Percentiles rank a stretch among this genome's conserved stretches.
phyloP scores from a whole-genome alignment of 768 basidiomycete species.

The Tubosaeta sp. region DNA sequence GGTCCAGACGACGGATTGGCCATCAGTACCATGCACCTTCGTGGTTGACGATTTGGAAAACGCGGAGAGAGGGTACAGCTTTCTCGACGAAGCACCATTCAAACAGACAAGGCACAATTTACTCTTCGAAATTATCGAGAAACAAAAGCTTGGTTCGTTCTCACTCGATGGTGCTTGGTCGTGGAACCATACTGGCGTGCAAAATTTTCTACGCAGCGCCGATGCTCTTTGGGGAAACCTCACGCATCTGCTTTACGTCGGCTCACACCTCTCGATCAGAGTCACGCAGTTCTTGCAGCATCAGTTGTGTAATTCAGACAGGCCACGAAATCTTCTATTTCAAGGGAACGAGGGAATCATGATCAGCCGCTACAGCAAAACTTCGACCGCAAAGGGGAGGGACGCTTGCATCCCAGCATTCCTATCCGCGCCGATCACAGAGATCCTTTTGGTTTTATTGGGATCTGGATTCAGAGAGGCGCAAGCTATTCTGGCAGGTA shows the following conservation, averaged over 20 bases:
- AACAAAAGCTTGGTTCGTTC: no score
- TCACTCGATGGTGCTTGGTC: no score
- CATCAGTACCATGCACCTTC: no score
- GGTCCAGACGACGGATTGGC: no score
- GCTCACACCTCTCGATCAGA: neutral
- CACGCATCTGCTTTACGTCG: neutral
- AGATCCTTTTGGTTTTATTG: neutral
- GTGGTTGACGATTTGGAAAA: no score
- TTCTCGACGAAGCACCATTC: no score
- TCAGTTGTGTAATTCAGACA: neutral
- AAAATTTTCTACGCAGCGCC: no score
- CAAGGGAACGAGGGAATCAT: neutral
- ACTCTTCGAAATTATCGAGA: no score
- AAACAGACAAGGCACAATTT: no score
- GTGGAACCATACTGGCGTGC: no score
- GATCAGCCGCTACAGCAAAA: neutral
- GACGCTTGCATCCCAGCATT: neutral
- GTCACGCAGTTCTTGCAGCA: neutral
- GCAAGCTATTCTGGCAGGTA: neutral
- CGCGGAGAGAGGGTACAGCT: no score
- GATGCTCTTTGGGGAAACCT: no score
- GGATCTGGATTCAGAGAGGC: neutral
- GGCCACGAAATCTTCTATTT: neutral
- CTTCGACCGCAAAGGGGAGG: neutral
- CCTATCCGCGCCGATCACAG: neutral